A percentile compares a stretch with the other conserved stretches of the same genome.
Evolutionary conservation across 805 yeast genomes (phyloP).

Genomic region (Lachancea sp.): DNA sequence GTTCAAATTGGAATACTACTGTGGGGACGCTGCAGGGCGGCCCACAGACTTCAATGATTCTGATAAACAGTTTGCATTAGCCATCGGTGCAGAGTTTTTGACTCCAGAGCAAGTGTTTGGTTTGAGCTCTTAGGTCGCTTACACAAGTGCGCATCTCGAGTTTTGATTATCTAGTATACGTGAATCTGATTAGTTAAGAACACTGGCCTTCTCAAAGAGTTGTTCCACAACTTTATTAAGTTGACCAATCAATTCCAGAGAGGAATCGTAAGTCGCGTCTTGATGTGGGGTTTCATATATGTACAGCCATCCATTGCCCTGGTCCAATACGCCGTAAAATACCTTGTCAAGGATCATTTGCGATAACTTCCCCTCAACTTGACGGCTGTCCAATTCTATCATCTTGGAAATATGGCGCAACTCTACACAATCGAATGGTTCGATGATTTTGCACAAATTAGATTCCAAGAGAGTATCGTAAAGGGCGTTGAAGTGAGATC

Average conservation of each 20-base stretch:
- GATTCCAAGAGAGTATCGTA: conserved; percentile 92
- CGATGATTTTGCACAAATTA: conserved; percentile 87
- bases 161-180: not conserved
- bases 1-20: conserved; percentile 36
- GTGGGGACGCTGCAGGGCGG: conserved; percentile 98
- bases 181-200: conserved; percentile 47
- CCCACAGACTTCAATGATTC: conserved; percentile 69
- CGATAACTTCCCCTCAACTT: conserved; percentile 88
- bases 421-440: conserved; percentile 95
- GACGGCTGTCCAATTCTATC: conserved; percentile 79
- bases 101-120: conserved; percentile 67
- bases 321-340: conserved; percentile 95
- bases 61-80: conserved; percentile 64
- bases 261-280: conserved; percentile 83
- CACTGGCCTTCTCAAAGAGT: conserved; percentile 87
- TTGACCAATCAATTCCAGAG: conserved; percentile 78
- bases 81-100: conserved; percentile 46
- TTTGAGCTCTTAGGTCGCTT: not conserved
- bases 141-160: conserved; percentile 1
- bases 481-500: conserved; percentile 85
- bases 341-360: conserved; percentile 95
- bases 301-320: conserved; percentile 96
- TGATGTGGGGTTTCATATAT: conserved; percentile 83
- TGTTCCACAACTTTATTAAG: conserved; percentile 85
- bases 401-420: conserved; percentile 78